Base-by-base conservation (phyloP, 164 flowering plant genomes). In the Vitis labrusca region DNA sequence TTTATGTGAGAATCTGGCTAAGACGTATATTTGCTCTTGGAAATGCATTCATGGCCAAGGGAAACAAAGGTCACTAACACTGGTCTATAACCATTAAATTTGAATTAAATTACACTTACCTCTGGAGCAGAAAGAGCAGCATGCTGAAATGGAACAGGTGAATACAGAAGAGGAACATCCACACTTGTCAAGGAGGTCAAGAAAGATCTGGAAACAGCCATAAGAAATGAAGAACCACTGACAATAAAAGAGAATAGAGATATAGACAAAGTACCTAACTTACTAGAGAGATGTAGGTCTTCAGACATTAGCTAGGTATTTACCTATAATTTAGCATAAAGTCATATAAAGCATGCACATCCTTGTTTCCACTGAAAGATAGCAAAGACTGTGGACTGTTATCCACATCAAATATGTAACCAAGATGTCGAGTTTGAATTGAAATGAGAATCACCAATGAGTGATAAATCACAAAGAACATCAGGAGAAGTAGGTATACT, bases 261-360 rank as follows among this genome's bases (percentile, higher is more conserved):
- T 30, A 13, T 15, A 68, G n/a, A 55, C 56, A 1, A 59, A 14
- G 8, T 2, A 57, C 23, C 68, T 32, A 30, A 19, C 10, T 47
- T 53, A 23, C 23, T 23, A 23, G 23, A 30, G 16, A 47, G 27
- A 27, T 32, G 29, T 66, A 30, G 9, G 16, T n/a, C 1, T 50
- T 52, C 23, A 2, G 54, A 55, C 30, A 23, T 49, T 1, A 58
- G 63, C n/a, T 27, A 66, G 47, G 51, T 23, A 52, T 67, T 61
- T 78, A 89, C 99, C 98, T 89, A 75, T 92, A 89, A 80, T 96
- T 96, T 73, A 96, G 72, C 54, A 96, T 76, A 84, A 96, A 77
- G 70, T 96, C 98, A 77, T 83, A 96, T 16, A 96, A 80, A 16
- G 86, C 89, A 72, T 93, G 98, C 37, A 91, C 91, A 75, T 72